Conservation (phyloP, 805 yeast species). For the Cyberlindnera veronae region DNA sequence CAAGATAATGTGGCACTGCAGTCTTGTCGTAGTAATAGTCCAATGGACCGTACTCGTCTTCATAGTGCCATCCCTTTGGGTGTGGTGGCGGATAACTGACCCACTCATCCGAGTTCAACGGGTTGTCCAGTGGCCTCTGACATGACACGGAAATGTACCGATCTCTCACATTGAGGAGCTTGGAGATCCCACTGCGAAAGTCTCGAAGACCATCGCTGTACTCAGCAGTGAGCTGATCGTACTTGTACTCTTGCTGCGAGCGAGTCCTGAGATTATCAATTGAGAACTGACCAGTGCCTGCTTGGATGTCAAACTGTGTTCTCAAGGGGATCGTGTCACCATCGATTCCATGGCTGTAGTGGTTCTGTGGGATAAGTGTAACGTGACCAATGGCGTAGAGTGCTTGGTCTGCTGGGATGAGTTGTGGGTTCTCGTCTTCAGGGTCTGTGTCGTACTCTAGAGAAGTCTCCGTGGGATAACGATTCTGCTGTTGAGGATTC, state of each 20-base stretch:
- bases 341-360: constrained; percentile 17
- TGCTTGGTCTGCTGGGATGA: constrained; percentile 16
- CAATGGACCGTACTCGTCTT: constrained; percentile 26
- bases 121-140: constrained; percentile 69
- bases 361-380: constrained; percentile 14
- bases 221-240: constrained; percentile 15
- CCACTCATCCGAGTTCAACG: constrained; percentile 68
- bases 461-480: constrained; percentile 32
- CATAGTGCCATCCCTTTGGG: constrained; percentile 40
- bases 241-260: constrained; percentile 2
- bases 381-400: constrained; percentile 14
- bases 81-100: constrained; percentile 77
- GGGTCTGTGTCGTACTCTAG: too few relatives aligned
- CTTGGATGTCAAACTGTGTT: constrained; percentile 26
- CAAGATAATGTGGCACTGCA: constrained; percentile 31
- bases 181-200: constrained; percentile 15
- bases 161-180: constrained; percentile 50
- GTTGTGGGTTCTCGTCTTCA: too few relatives aligned
- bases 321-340: constrained; percentile 22
- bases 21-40: constrained; percentile 25
- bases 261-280: neutral
- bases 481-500: neutral
- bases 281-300: constrained; percentile 19
- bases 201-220: constrained; percentile 12
- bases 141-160: constrained; percentile 59